Base-by-base conservation (phyloP, 805 yeast genomes). In the Cyberlindnera maritima region DNA sequence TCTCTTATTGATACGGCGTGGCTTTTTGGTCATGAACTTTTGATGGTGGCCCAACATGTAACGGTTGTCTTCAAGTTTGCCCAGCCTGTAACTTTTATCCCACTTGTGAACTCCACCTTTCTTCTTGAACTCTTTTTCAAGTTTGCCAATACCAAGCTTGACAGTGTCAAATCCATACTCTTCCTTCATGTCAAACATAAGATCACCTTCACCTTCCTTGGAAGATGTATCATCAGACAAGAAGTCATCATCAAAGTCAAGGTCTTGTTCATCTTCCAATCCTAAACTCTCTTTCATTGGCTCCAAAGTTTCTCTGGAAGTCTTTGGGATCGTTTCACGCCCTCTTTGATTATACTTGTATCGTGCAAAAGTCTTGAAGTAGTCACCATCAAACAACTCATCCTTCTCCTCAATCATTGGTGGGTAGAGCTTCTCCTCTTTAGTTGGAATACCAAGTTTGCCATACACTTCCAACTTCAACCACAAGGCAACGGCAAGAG, bases 111-210 rank as follows among this genome's bases (percentile, higher is more conserved):
- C 12, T 9, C 19, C 19, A 15, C 19, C 35, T 32, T 29, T 43
- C 32, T 12, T 25, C 11, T 35, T 29, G 28, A 28, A 32, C 21
- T 32, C 46, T 38, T 41, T 44, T 13, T 19, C 6, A 20, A 26
- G 43, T 33, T 36, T 48, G 29, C 17, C 28, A 14, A 51, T 3
- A 20, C 46, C 25, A 12, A 54, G 47, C 25, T 31, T 46, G 15
- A 57, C 55, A 1, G 48, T 21, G 38, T 58, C 55, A 40, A 58
- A 57, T 4, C 61, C 59, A 44, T 39, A 59, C n/a, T 57, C 50
- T 26, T 58, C 60, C 13, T 53, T 46, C 39, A 50, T 38, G 34
- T 53, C 56, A 41, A 57, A 54, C 4, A 34, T 10, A 13, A 46
- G 31, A 6, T 41, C 51, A 15, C 41, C 47, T 11, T 37, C 39